Percentiles rank a stretch among this genome's conserved stretches.
Conservation (phyloP, 495 filamentous ascomycete species). For the Penicillium herquei region DNA sequence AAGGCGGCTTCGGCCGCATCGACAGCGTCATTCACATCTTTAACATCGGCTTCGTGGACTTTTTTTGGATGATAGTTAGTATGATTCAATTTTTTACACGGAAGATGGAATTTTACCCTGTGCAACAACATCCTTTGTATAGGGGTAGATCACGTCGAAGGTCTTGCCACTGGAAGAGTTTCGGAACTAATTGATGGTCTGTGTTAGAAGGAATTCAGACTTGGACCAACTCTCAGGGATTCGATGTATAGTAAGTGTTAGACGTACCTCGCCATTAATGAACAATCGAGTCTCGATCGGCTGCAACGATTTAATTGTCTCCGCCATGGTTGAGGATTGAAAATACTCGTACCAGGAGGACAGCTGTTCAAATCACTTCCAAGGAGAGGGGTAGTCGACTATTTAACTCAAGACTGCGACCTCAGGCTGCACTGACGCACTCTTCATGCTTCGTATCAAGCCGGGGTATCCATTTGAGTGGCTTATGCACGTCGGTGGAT, state of each 20-base stretch:
- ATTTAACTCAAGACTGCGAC: too few species aligned
- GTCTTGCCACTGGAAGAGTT: conserved; percentile 42
- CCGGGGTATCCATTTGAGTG: too few species aligned
- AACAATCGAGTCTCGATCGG: conserved; percentile 41
- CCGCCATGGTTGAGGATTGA: not conserved
- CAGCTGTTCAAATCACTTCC: too few species aligned
- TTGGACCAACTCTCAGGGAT: too few species aligned
- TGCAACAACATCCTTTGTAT: conserved; percentile 41
- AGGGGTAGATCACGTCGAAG: conserved; percentile 46
- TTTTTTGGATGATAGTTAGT: not conserved
- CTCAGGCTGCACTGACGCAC: too few species aligned
- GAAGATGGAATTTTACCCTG: conserved; percentile 25
- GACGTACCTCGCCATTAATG: conserved; percentile 47
- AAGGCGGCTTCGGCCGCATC: conserved; percentile 58
- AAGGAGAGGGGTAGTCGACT: too few species aligned
- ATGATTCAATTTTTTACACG: not conserved
- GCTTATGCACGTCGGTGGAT: too few species aligned
- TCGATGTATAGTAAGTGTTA: not conserved
- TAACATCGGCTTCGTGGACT: conserved; percentile 46
- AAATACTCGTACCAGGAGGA: too few species aligned
- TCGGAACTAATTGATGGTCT: conserved; percentile 33
- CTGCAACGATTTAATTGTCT: conserved; percentile 5
- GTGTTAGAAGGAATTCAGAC: not conserved
- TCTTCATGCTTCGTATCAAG: too few species aligned
- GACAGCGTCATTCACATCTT: conserved; percentile 60